A percentile compares a stretch with the other conserved stretches of the same genome.
Conservation (phyloP, 495 filamentous ascomycete genomes). For the Podospora didyma region DNA sequence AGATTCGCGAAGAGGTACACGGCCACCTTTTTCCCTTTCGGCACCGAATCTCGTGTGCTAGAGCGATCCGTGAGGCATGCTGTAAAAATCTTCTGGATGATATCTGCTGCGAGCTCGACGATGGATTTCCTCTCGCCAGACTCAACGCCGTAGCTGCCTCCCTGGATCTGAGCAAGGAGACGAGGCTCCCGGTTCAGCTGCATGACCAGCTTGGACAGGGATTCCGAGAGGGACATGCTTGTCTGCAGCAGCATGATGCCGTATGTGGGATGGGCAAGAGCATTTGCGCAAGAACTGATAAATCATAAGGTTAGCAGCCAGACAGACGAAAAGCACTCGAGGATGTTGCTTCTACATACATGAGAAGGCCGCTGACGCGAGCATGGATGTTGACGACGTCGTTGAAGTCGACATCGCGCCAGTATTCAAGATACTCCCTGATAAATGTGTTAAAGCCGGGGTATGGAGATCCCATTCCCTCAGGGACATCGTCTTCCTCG, state of each 20-base stretch:
- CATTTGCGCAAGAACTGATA: conserved; percentile 68
- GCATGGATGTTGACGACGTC: conserved; percentile 73
- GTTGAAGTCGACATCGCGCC: conserved; percentile 71
- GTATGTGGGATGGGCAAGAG: conserved; percentile 70
- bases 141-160: conserved; percentile 43
- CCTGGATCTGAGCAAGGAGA: conserved; percentile 55
- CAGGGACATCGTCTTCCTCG: conserved; percentile 42
- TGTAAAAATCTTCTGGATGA: conserved; percentile 85
- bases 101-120: conserved; percentile 79
- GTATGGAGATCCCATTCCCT: conserved; percentile 60
- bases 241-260: conserved; percentile 75
- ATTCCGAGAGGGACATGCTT: conserved; percentile 68
- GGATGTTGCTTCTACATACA: conserved; percentile 47
- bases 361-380: conserved; percentile 63
- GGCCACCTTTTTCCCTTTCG: conserved; percentile 78
- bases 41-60: conserved; percentile 52
- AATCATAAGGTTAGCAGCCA: conserved; percentile 9
- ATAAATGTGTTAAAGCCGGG: conserved; percentile 71
- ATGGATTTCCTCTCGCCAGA: conserved; percentile 66
- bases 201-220: conserved; percentile 76
- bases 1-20: conserved; percentile 91
- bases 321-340: background rate
- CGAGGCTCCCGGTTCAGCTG: conserved; percentile 72
- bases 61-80: conserved; percentile 83
- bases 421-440: conserved; percentile 71